Percentiles rank a stretch among this genome's conserved stretches.
These are phyloP conservation scores for Glomus cerebriforme DNA, from an alignment of 192 early-diverging fungal genomes.

Conservation along the genomic window DNA sequence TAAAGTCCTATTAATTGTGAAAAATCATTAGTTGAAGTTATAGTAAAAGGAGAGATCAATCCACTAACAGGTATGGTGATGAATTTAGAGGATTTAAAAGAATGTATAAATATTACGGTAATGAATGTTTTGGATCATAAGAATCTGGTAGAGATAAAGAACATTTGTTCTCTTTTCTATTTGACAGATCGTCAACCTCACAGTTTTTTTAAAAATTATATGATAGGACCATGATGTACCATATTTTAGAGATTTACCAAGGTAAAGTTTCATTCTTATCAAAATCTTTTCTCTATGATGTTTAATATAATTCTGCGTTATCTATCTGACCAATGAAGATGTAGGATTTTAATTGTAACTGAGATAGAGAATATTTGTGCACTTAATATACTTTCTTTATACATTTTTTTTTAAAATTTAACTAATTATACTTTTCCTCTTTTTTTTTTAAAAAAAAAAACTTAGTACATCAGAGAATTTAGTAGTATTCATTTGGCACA, in stretches of 20 bases:
- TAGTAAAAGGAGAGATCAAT: slow-evolving; percentile 72
- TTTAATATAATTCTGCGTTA: background rate
- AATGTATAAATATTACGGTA: slow-evolving; percentile 69
- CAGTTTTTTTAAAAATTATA: background rate
- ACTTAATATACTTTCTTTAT: background rate
- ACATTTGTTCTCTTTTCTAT: background rate
- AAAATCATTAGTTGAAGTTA: slow-evolving; percentile 61
- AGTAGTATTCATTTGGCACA: background rate
- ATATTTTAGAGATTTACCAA: slow-evolving; percentile 68
- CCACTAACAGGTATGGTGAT: slow-evolving; percentile 86
- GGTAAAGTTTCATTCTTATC: slow-evolving; percentile 37
- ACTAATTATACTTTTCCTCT: background rate
- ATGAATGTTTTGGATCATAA: slow-evolving; percentile 85
- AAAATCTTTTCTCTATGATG: background rate
- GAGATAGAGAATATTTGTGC: background rate
- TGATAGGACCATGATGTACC: slow-evolving; percentile 76
- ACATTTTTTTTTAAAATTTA: background rate
- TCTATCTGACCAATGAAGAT: background rate
- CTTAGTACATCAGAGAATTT: background rate
- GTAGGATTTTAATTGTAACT: background rate
- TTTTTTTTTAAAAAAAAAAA: background rate
- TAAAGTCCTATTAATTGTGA: background rate
- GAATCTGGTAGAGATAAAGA: slow-evolving; percentile 61
- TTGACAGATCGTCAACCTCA: background rate
- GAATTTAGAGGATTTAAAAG: slow-evolving; percentile 79